These are phyloP conservation scores for Clonostachys byssicola DNA, from an alignment of 2,329 filamentous ascomycete species.

Conservation along the genomic window DNA sequence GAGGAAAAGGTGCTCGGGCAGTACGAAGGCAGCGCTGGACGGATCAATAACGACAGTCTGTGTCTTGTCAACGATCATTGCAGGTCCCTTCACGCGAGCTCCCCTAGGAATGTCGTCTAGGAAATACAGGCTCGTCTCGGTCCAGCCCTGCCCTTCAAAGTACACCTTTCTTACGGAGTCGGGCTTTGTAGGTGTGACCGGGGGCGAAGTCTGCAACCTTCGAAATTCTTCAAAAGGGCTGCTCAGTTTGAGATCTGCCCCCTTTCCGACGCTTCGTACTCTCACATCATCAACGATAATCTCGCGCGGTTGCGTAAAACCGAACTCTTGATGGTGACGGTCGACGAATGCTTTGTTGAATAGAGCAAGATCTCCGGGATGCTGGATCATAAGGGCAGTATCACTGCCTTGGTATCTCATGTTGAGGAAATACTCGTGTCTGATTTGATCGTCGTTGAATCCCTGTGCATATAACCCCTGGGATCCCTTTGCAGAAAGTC, in stretches of 20 bases:
- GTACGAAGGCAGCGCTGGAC: slow-evolving; percentile 14
- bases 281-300: slow-evolving; percentile 37
- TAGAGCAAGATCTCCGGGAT: slow-evolving; percentile 12
- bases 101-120: slow-evolving; percentile 46
- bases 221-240: slow-evolving; percentile 26
- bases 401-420: slow-evolving; percentile 36
- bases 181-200: slow-evolving; percentile 58
- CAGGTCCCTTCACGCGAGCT: slow-evolving; percentile 63
- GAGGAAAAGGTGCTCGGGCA: slow-evolving; percentile 44
- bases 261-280: slow-evolving; percentile 33
- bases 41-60: slow-evolving; percentile 68
- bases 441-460: slow-evolving; percentile 21
- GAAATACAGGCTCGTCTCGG: slow-evolving; percentile 13
- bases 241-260: slow-evolving; percentile 35
- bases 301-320: slow-evolving; percentile 33
- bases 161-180: slow-evolving; percentile 58
- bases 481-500: not conserved
- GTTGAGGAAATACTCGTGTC: slow-evolving; percentile 33
- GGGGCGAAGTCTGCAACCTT: slow-evolving; percentile 55
- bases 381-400: slow-evolving; percentile 29
- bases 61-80: slow-evolving; percentile 64
- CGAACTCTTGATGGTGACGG: slow-evolving; percentile 33
- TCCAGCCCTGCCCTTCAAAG: slow-evolving; percentile 17
- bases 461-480: not conserved
- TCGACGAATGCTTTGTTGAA: slow-evolving; percentile 22